Evolutionary conservation across 2,329 filamentous ascomycete species (phyloP), one percentile per base, ranked within the genome.

Genomic region (Penicillium capsulatum): DNA sequence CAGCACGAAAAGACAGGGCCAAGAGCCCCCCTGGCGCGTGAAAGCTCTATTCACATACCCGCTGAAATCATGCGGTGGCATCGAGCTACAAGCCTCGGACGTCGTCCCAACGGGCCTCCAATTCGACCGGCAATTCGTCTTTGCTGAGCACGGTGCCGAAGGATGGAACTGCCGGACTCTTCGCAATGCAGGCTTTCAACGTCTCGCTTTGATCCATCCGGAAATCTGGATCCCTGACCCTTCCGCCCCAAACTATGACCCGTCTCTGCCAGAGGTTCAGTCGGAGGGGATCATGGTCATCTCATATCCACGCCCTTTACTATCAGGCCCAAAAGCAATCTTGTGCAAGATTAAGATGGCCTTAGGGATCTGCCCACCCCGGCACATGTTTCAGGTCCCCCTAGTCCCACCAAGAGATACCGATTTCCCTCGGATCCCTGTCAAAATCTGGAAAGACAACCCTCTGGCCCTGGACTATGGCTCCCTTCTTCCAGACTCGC

Each of bases 41-140:
- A 82, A 87, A 61, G 85, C 84, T 39, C 70, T 94, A 36, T 83
- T 81, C 67, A 76, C 89, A 44, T 91, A 92, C 62, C 89, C 90
- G 1, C 68, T 95, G 61, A 91, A 94, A 67, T 87, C 84, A 40
- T 94, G 88, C 61, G 72, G 70, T 40, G 85, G 84, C 17, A 80
- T 94, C 38, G 86, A 92, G 65, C 65, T 95, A 32, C 67, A 76
- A 36, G 68, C 74, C 45, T 78, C 77, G 44, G 75, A 78, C 38
- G 74, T 92, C 11, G 66, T 86, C 31, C 69, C 78, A 4, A 79
- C 78, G 2, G 88, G 89, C 2, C 72, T 94, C 40, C 77, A 83
- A 59, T 85, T 84, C 63, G 89, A 96, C 65, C 79, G 88, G 4
- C 77, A 91, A 51, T 94, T 89, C 69, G 83, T 80, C 33, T 86